A percentile compares a stretch with the other conserved stretches of the same genome.
Evolutionary conservation across 805 yeast species (phyloP).

Genomic region (Barnettozyma pratensis): DNA sequence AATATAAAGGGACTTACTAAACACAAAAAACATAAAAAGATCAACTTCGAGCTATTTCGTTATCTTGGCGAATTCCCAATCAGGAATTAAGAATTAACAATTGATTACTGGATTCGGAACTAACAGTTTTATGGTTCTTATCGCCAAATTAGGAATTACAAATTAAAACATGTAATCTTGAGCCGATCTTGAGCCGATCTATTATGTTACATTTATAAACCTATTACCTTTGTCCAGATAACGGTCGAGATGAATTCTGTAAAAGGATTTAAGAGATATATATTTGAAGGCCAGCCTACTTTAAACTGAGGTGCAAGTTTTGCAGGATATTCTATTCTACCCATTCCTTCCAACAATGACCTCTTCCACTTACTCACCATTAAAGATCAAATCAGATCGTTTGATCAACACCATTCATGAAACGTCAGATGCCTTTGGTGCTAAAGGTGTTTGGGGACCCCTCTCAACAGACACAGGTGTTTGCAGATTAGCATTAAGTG

Average conservation of each 20-base stretch:
- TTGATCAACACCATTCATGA: constrained; percentile 55
- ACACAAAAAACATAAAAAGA: too few species aligned
- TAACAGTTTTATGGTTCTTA: background rate
- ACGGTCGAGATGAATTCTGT: too few species aligned
- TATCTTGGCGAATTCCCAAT: too few species aligned
- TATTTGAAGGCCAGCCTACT: background rate
- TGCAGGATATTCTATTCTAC: too few species aligned
- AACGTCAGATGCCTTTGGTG: constrained; percentile 55
- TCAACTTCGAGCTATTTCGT: too few species aligned
- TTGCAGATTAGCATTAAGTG: constrained; percentile 57
- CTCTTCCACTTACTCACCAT: constrained; percentile 6
- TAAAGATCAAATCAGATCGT: constrained; percentile 34
- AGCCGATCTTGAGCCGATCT: too few species aligned
- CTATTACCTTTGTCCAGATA: too few species aligned
- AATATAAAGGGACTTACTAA: too few species aligned
- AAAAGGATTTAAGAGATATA: background rate
- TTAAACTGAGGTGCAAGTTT: too few species aligned
- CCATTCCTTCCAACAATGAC: background rate
- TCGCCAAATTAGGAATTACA: background rate
- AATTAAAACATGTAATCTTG: background rate
- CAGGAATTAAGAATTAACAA: too few species aligned
- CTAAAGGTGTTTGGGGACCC: constrained; percentile 57
- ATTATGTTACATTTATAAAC: too few species aligned
- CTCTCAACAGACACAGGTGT: constrained; percentile 56
- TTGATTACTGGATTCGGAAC: background rate